These are phyloP conservation scores for Penicillium sp. DNA, from an alignment of 2,329 filamentous ascomycete genomes.

Conservation along the genomic window DNA sequence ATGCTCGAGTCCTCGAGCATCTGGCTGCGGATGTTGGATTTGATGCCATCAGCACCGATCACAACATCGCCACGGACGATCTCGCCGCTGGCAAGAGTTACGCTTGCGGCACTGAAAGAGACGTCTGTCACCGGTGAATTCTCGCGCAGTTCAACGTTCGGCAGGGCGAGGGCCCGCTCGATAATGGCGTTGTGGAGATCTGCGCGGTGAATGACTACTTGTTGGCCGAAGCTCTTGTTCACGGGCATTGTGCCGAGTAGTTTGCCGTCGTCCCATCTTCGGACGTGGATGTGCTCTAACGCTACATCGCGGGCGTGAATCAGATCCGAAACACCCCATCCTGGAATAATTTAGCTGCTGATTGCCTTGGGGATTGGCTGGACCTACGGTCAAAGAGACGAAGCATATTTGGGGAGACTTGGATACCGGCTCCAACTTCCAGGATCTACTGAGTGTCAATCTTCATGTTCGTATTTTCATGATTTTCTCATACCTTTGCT, in stretches of 20 bases:
- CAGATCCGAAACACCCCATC: constrained; percentile 37
- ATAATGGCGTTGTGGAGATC: constrained; percentile 39
- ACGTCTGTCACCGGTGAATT: constrained; percentile 33
- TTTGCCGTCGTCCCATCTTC: constrained; percentile 38
- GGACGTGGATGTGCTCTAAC: constrained; percentile 38
- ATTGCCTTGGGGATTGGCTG: background rate
- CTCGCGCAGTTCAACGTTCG: constrained; percentile 33
- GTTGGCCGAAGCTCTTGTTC: constrained; percentile 38
- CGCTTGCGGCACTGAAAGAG: constrained; percentile 29
- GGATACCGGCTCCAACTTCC: constrained; percentile 75
- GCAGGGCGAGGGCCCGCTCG: constrained; percentile 29
- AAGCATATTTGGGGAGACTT: constrained; percentile 79
- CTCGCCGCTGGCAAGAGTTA: constrained; percentile 30
- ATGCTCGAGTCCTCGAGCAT: constrained; percentile 36
- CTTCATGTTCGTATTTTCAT: background rate
- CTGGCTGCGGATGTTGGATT: constrained; percentile 48
- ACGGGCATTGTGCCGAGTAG: constrained; percentile 36
- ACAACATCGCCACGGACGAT: constrained; percentile 49
- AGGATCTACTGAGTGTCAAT: constrained; percentile 24
- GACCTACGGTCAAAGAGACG: constrained; percentile 65
- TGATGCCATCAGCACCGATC: constrained; percentile 58
- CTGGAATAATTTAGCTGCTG: constrained; percentile 16
- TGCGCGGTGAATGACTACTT: constrained; percentile 39
- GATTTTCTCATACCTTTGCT: constrained; percentile 28
- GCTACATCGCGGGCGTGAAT: constrained; percentile 38